Evolutionary conservation across 1,284 basidiomycete species (phyloP).

Genomic region (Cutaneotrichosporon mucoides): DNA sequence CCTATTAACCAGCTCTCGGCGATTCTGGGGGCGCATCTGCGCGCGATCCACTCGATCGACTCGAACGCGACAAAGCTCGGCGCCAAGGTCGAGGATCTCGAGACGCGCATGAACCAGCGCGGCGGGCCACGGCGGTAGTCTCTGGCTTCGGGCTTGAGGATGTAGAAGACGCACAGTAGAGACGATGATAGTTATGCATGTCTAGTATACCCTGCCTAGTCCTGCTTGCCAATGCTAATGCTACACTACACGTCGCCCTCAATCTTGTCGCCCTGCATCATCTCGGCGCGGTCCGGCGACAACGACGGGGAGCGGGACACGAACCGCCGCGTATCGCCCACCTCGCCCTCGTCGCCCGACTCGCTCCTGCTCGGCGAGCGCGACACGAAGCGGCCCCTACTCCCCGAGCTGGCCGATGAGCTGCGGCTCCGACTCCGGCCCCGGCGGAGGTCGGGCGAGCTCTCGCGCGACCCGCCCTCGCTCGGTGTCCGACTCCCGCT

Average conservation of each 20-base stretch:
- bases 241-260: slow-evolving; percentile 33
- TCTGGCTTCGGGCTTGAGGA: too few relatives aligned
- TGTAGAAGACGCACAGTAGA: background rate
- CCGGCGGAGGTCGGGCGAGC: slow-evolving; percentile 28
- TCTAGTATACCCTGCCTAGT: background rate
- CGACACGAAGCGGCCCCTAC: slow-evolving; percentile 36
- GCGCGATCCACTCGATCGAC: slow-evolving; percentile 91
- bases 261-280: slow-evolving; percentile 25
- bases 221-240: too few relatives aligned
- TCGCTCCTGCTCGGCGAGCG: slow-evolving; percentile 42
- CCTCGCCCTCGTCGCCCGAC: slow-evolving; percentile 28
- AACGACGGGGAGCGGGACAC: slow-evolving; percentile 44
- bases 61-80: slow-evolving; percentile 72
- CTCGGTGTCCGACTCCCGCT: slow-evolving; percentile 13
- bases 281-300: slow-evolving; percentile 42
- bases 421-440: slow-evolving; percentile 13
- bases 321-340: slow-evolving; percentile 40
- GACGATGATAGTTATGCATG: slow-evolving; percentile 1
- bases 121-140: background rate
- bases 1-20: slow-evolving; percentile 88
- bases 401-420: slow-evolving; percentile 8
- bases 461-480: slow-evolving; percentile 16
- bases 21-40: slow-evolving; percentile 89
- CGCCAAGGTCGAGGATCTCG: slow-evolving; percentile 71
- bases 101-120: slow-evolving; percentile 49